Evolutionary conservation across 768 basidiomycete species (phyloP).

Genomic region (Amanita phalloides): DNA sequence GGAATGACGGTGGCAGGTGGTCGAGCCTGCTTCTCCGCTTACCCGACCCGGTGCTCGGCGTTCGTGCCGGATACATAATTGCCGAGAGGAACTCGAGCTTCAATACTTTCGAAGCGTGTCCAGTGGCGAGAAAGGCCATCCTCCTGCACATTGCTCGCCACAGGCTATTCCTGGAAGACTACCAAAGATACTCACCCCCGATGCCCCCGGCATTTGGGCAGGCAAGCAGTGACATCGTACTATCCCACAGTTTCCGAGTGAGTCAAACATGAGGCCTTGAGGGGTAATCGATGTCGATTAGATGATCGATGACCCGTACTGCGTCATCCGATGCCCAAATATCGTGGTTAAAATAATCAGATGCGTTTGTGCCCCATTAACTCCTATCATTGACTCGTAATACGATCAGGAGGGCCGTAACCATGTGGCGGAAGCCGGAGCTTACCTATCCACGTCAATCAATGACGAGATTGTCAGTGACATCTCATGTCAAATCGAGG

Average conservation of each 20-base stretch:
- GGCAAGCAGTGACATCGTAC: background rate
- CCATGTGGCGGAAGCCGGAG: background rate
- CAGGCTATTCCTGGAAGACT: background rate
- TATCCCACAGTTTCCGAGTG: no score
- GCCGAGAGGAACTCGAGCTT: no score
- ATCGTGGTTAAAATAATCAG: no score
- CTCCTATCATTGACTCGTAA: no score
- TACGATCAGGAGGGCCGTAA: background rate
- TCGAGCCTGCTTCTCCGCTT: background rate
- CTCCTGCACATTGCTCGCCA: background rate
- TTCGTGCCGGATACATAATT: background rate
- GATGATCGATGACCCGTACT: no score
- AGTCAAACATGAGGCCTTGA: no score
- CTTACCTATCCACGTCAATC: background rate
- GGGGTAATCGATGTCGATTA: no score
- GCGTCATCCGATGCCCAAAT: no score
- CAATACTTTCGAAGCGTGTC: no score
- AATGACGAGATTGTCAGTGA: background rate
- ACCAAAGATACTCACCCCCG: background rate
- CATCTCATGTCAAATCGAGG: constrained; percentile 2
- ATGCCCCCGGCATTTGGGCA: background rate
- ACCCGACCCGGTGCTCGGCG: background rate
- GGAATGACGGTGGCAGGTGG: background rate
- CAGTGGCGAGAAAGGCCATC: background rate
- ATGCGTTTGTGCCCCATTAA: no score